Percentiles rank a stretch among this genome's conserved stretches.
These are phyloP conservation scores for Coemansia sp. DNA, from an alignment of 192 early-diverging fungal species.

Conservation along the genomic window DNA sequence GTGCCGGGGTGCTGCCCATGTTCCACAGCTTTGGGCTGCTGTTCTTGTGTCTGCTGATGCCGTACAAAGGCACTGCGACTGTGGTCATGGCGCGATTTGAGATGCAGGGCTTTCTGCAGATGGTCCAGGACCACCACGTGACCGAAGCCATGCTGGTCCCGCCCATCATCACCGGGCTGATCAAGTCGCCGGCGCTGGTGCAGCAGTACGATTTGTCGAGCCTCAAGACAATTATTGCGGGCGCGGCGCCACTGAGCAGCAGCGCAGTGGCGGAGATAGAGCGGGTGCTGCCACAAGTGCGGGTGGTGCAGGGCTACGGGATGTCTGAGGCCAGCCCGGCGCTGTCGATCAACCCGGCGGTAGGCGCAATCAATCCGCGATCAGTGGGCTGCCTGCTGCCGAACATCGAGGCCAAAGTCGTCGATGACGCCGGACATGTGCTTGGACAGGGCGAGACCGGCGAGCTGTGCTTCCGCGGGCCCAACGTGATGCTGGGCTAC, in stretches of 20 bases:
- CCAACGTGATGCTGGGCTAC: slow-evolving; percentile 86
- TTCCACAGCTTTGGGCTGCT: slow-evolving; percentile 59
- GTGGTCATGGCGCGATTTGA: slow-evolving; percentile 76
- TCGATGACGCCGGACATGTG: slow-evolving; percentile 57
- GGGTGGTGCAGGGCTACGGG: slow-evolving; percentile 60
- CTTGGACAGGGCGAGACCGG: slow-evolving; percentile 57
- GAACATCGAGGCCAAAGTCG: slow-evolving; percentile 67
- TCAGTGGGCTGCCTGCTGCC: slow-evolving; percentile 70
- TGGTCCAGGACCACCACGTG: slow-evolving; percentile 64
- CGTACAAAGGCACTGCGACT: slow-evolving; percentile 15
- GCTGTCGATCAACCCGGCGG: not conserved
- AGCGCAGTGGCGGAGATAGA: not conserved
- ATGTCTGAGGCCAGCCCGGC: slow-evolving; percentile 52
- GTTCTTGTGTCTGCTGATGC: slow-evolving; percentile 26
- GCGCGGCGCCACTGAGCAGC: slow-evolving; percentile 70
- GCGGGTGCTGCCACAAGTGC: slow-evolving; percentile 25
- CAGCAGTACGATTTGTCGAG: not conserved
- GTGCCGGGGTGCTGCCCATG: slow-evolving; percentile 60
- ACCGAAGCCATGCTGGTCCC: slow-evolving; percentile 64
- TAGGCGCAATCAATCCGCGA: not conserved
- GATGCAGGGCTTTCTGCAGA: slow-evolving; percentile 57
- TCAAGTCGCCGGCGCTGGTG: slow-evolving; percentile 64
- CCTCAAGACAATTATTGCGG: slow-evolving; percentile 17
- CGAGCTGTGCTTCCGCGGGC: slow-evolving; percentile 82
- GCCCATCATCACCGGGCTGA: slow-evolving; percentile 64